Conservation (phyloP, 495 filamentous ascomycete genomes). For the Usnea hakonensis region DNA sequence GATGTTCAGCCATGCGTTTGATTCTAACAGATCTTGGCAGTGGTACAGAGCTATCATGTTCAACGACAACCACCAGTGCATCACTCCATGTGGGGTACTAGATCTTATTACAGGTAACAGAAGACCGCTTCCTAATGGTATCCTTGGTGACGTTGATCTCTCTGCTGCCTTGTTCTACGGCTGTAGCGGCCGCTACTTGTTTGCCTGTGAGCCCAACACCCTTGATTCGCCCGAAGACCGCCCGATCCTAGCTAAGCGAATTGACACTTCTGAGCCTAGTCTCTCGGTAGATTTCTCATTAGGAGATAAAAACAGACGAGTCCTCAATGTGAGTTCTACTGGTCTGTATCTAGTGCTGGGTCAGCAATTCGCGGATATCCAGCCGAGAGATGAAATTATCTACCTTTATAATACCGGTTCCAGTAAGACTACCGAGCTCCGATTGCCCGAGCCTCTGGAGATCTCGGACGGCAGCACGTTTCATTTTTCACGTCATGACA, state of each 20-base stretch:
- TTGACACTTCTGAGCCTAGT: not conserved
- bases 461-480: not conserved
- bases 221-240: not conserved
- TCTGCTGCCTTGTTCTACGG: not conserved
- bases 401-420: not conserved
- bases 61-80: not conserved
- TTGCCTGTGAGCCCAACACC: not conserved
- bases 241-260: not conserved
- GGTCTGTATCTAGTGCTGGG: not conserved
- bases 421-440: not conserved
- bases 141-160: not conserved
- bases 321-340: not conserved
- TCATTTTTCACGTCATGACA: not conserved
- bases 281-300: not conserved
- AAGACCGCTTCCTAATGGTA: not conserved
- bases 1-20: not conserved
- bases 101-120: not conserved
- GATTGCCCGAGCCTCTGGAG: not conserved
- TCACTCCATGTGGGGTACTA: not conserved
- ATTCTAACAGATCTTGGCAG: too few relatives aligned
- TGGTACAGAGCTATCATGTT: not conserved
- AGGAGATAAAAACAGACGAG: not conserved
- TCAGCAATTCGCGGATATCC: not conserved
- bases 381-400: not conserved
- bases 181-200: not conserved